phyloP scores from a whole-genome alignment of 2,329 filamentous ascomycete genomes.

The Sporothrix brasiliensis region DNA sequence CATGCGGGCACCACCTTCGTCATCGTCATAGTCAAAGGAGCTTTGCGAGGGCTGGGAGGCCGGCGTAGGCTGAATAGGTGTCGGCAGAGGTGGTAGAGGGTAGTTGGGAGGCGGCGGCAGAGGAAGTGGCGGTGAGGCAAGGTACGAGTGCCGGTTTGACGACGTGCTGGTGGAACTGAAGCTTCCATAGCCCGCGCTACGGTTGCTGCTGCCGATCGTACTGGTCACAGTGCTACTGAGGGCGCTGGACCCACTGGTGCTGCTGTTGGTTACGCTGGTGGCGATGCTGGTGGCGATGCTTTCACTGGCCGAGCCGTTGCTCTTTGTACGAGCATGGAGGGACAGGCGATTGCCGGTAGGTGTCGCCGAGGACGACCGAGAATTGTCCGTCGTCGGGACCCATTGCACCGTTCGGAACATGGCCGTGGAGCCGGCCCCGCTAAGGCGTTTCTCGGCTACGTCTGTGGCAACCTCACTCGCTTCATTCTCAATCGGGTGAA shows the following conservation, averaged over 20 bases:
- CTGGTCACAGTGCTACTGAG: constrained; percentile 17
- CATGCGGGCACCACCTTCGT: constrained; percentile 16
- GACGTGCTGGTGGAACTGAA: constrained; percentile 28
- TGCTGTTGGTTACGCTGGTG: constrained; percentile 28
- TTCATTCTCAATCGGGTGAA: not conserved
- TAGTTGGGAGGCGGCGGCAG: constrained; percentile 5
- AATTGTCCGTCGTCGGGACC: not conserved
- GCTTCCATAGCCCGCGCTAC: constrained; percentile 23
- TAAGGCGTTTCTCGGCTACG: constrained; percentile 10
- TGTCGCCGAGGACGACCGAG: not conserved
- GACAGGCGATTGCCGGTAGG: constrained; percentile 22
- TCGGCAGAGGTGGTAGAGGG: not conserved
- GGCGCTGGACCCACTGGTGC: constrained; percentile 26
- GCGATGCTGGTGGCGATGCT: constrained; percentile 31
- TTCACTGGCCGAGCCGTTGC: constrained; percentile 33
- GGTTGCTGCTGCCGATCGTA: not conserved
- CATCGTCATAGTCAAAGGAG: constrained; percentile 36
- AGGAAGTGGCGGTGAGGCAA: not conserved
- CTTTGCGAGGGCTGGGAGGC: constrained; percentile 26
- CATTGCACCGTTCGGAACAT: constrained; percentile 26
- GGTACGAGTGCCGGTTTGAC: constrained; percentile 23
- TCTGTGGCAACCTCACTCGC: not conserved
- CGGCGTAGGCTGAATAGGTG: not conserved
- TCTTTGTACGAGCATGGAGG: constrained; percentile 34
- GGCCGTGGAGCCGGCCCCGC: not conserved